These are phyloP conservation scores for Grammothele lineata DNA, from an alignment of 768 basidiomycete species.

Conservation along the genomic window DNA sequence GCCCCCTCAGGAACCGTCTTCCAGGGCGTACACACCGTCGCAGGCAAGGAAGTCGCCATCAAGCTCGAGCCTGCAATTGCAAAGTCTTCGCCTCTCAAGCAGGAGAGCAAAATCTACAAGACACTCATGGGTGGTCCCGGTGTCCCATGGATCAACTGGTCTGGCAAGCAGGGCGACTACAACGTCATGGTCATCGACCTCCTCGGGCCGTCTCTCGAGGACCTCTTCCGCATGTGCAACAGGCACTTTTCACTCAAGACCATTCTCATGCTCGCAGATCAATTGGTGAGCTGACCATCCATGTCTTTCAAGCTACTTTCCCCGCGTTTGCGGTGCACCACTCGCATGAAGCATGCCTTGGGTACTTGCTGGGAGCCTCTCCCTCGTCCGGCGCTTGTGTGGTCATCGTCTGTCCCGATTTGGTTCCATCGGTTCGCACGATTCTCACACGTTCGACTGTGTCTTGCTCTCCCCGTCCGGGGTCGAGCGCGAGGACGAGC, in stretches of 20 bases:
- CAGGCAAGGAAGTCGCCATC: conserved; percentile 82
- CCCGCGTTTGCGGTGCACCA: too few relatives aligned
- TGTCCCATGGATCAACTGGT: conserved; percentile 91
- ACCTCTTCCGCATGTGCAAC: conserved; percentile 86
- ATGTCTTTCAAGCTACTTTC: too few relatives aligned
- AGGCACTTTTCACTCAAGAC: conserved; percentile 93
- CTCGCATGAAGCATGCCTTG: too few relatives aligned
- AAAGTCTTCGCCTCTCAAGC: conserved; percentile 64
- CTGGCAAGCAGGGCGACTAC: conserved; percentile 87
- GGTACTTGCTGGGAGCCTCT: too few relatives aligned
- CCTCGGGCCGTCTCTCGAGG: conserved; percentile 84
- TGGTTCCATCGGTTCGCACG: background rate
- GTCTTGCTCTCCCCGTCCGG: background rate
- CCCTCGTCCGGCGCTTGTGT: background rate
- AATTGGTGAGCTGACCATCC: conserved; percentile 59
- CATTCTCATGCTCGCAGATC: conserved; percentile 89
- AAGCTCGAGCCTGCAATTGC: conserved; percentile 69
- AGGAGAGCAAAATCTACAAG: conserved; percentile 91
- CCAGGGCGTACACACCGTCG: conserved; percentile 73
- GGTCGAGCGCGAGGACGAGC: too few relatives aligned
- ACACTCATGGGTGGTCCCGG: conserved; percentile 85
- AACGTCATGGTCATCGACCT: conserved; percentile 99
- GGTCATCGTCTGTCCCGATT: background rate
- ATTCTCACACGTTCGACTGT: conserved; percentile 1
- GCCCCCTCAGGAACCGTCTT: conserved; percentile 62